Base-by-base conservation (phyloP, 2,329 filamentous ascomycete genomes). In the Penicillium concentricum region DNA sequence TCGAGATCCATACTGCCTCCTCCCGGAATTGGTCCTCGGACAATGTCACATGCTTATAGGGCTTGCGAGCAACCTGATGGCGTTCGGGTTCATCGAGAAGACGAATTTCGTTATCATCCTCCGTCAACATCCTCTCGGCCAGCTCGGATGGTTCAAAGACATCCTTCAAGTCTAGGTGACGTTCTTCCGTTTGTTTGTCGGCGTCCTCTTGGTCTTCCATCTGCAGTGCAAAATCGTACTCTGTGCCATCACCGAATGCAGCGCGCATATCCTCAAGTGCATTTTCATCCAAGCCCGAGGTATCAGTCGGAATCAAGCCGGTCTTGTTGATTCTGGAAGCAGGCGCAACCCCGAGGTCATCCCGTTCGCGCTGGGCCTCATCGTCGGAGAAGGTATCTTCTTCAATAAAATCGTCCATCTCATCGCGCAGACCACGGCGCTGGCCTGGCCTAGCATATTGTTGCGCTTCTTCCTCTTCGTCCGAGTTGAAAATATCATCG, bases 91-190 rank as follows among this genome's bases (percentile, higher is more conserved):
- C 88, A 72, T 99, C 94, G 20, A 85, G 87, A 69, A 88, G 86
- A 47, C 94, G 90, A 63, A 99, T 97, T 56, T 86, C 79, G 72
- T 97, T 96, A 73, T 99, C 94, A 61, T 92, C 92, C 56, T 97
- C 94, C 9, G 94, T 99, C 66, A 99, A 84, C 73, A 97, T 89
- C 76, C 91, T 93, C 76, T 99, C 94, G 55, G 89, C 87, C 38
- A 99, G 84, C 73, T 99, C 92, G 3, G 92, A 96, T 0, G 94
- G 94, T 75, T 99, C 94, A 68, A 99, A 99, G 49, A 99, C 93
- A 72, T 99, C 93, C 78, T 97, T 97, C 61, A 99, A 84, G 74
- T 97, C 91, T 41, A 97, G 85, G 43, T 88, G 87, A 67, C 92
- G 90, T 63, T 95, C 90, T 60, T 91, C 89, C 58, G 87, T 84